A percentile compares a stretch with the other conserved stretches of the same genome.
These are phyloP conservation scores for Urtica urens DNA, from an alignment of 306 rosid genomes.

Conservation along the genomic window DNA sequence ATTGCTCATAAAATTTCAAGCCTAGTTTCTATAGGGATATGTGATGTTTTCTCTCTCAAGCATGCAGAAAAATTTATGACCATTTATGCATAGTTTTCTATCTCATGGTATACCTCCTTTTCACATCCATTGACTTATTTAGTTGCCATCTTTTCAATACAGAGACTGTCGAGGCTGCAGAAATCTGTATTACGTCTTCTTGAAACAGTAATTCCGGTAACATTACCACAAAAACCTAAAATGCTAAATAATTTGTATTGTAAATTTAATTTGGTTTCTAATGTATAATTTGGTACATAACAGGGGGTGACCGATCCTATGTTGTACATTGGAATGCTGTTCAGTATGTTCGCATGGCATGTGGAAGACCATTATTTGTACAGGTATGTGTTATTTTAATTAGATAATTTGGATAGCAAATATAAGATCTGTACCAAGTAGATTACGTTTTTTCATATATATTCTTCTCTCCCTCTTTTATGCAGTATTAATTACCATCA, in stretches of 20 bases:
- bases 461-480: constrained; percentile 17
- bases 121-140: constrained; percentile 12
- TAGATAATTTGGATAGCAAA: constrained; percentile 2
- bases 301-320: constrained; percentile 98
- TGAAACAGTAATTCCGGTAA: constrained; percentile 78
- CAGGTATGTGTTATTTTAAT: constrained; percentile 38
- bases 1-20: too few relatives aligned
- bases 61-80: too few relatives aligned
- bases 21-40: too few relatives aligned
- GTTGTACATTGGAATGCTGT: constrained; percentile 95
- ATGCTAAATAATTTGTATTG: too few relatives aligned
- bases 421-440: neutral
- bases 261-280: too few relatives aligned
- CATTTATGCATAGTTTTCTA: too few relatives aligned
- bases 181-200: constrained; percentile 77
- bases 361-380: constrained; percentile 95
- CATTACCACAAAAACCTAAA: too few relatives aligned
- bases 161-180: constrained; percentile 75
- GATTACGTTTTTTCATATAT: constrained; percentile 6
- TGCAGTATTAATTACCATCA: constrained; percentile 92
- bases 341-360: constrained; percentile 98
- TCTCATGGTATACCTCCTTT: too few relatives aligned
- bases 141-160: constrained; percentile 11
- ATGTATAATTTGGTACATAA: too few relatives aligned
- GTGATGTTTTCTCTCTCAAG: too few relatives aligned